Conservation (phyloP, 2,329 filamentous ascomycete genomes). For the Claviceps spartinae region DNA sequence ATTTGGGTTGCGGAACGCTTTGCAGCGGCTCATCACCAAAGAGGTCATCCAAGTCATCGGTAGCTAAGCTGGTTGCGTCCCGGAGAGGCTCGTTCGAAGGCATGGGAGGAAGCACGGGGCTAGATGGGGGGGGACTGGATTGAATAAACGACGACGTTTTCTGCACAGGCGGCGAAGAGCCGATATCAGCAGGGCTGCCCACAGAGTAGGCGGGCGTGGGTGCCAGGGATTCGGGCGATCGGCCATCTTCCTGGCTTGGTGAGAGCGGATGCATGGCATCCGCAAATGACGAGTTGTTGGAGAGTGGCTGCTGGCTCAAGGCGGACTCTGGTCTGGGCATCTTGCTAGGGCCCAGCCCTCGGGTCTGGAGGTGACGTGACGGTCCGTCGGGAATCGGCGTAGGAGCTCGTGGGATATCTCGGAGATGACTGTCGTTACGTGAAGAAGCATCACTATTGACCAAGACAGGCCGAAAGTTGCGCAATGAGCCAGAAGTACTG, state of each 20-base stretch:
- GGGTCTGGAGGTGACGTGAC: conserved; percentile 14
- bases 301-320: conserved; percentile 36
- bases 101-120: conserved; percentile 59
- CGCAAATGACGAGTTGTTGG: conserved; percentile 32
- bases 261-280: conserved; percentile 26
- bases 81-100: conserved; percentile 44
- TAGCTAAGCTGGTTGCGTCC: conserved; percentile 75
- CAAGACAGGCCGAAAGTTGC: conserved; percentile 64
- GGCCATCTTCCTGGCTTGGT: conserved; percentile 33
- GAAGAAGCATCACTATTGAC: conserved; percentile 29
- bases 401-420: conserved; percentile 62
- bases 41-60: conserved; percentile 56
- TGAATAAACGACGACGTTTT: conserved; percentile 40
- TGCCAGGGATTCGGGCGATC: conserved; percentile 40
- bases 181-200: conserved; percentile 67
- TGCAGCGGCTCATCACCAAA: conserved; percentile 47
- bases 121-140: conserved; percentile 59
- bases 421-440: conserved; percentile 36
- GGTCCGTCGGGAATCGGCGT: conserved; percentile 53
- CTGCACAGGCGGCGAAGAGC: conserved; percentile 79
- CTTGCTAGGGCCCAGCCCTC: conserved; percentile 17
- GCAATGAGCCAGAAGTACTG: conserved; percentile 77
- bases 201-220: conserved; percentile 41
- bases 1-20: conserved; percentile 21
- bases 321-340: conserved; percentile 46